Base-by-base conservation (phyloP, 208 protist species). In the Leishmania tarentolae region DNA sequence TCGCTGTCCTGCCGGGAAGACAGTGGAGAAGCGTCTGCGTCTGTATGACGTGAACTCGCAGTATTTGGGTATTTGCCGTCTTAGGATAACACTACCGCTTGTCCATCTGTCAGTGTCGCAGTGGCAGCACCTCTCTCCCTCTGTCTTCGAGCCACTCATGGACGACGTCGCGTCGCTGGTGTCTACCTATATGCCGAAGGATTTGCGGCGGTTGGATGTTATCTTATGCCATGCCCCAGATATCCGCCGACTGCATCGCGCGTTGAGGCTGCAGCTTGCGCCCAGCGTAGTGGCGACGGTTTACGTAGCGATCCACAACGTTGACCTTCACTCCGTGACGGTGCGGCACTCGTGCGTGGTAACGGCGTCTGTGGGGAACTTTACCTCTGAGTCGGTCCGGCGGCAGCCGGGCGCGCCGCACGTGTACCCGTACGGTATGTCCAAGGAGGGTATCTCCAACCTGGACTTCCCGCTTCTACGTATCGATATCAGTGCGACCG, bases 111-210 rank as follows among this genome's bases (percentile, higher is more conserved):
- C 69, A 13, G n/a, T 63, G 74, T 46, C 80, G 65, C 79, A 59
- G 42, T 75, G 46, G 71, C 76, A 68, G 74, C 66, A 82, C 73
- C 79, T 85, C 17, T 53, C 80, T 6, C 80, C 83, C 5, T 35
- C 71, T 19, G 73, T 80, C n/a, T 82, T 89, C 13, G 91, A 96
- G 76, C 77, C 76, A 17, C 77, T 96, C 47, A 81, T 89, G 69
- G 91, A 96, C 88, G 94, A 97, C 79, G 40, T 97, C 56, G 84
- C 86, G 15, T 94, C 94, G 0, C 78, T 97, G 13, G 37, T 94
- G 31, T 46, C 74, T 21, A 90, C 89, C 31, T 96, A 96, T 84
- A 91, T 76, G 73, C 91, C 90, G 46, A 88, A 95, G 74, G 90
- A 93, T 37, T 63, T 97, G 72, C 84, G 86, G 19, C 74, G 78